These are phyloP conservation scores for Trametes cingulata DNA, from an alignment of 768 basidiomycete species.

Conservation along the genomic window DNA sequence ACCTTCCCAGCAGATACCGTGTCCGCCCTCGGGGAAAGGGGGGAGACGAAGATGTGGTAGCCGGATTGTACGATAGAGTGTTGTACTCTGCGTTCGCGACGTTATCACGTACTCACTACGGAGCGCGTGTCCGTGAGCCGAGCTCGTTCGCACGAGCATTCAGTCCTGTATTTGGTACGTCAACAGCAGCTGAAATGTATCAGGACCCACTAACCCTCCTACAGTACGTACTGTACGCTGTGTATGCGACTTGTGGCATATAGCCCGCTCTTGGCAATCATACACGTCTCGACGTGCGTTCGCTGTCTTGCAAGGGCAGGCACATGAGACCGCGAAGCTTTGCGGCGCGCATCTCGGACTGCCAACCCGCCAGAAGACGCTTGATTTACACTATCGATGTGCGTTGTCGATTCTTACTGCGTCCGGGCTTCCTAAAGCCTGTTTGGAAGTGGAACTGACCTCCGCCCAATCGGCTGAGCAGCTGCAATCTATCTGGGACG, in stretches of 20 bases:
- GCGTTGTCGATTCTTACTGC: slow-evolving; percentile 9
- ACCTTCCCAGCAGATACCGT: background rate
- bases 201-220: background rate
- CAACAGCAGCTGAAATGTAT: too few relatives aligned
- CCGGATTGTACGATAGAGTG: background rate
- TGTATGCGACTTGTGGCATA: background rate
- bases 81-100: background rate
- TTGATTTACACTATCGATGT: slow-evolving; percentile 14
- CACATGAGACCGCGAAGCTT: background rate
- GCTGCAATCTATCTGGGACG: slow-evolving; percentile 1
- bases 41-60: background rate
- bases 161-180: slow-evolving; percentile 7
- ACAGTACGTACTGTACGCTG: background rate
- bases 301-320: background rate
- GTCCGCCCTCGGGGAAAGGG: background rate
- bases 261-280: background rate
- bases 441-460: slow-evolving; percentile 14
- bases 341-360: background rate
- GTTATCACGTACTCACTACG: slow-evolving; percentile 11
- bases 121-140: slow-evolving; percentile 8
- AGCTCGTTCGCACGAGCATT: background rate
- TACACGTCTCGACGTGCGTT: background rate
- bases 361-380: background rate
- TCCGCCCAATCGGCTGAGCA: slow-evolving; percentile 15
- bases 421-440: slow-evolving; percentile 18